Base-by-base conservation (phyloP, 1,139 yeast genomes). In the Pneumocystis carinii region DNA sequence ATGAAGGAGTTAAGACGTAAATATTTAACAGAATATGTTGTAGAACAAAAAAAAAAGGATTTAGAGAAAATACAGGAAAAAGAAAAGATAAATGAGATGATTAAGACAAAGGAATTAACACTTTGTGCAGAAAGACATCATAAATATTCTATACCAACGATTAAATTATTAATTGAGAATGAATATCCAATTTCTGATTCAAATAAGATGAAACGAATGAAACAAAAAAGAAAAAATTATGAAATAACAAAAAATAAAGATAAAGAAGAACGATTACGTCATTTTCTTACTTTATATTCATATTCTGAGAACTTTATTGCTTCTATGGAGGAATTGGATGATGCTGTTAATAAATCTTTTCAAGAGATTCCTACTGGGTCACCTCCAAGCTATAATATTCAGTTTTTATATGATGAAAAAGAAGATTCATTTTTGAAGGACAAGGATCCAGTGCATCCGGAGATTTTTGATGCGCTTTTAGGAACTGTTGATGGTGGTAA, bases 401-500 rank as follows among this genome's bases (percentile, higher is more conserved):
- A 48, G 32, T 48, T 48, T 12, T 48, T 48, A 24, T 29, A 24
- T 24, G 27, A 48, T 48, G 10, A 48, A 48, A 48, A 24, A 42
- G 53, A 42, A 48, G 12, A 19, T 24, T 24, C n/a, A 6, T 19
- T 10, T 48, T 48, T 14, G 12, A 48, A 48, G 2, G 48, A 32
- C 14, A 37, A 29, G 17, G 29, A 58, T 39, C 36, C 56, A 24
- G 32, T 61, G 19, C 63, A 61, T 41, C 27, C 57, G 5, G 63
- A 59, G 32, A 38, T 62, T 24, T 57, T 55, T 19, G 64, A 63
- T 56, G 58, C 59, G 37, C 55, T 63, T 17, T 48, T 63, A 37
- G 64, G 64, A 12, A 63, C 64, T n/a, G 63, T 61, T 32, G 61
- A 62, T 32, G 64, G 63, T 8, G 64, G 63, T 14, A 35, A 61